Percentiles rank a stretch among this genome's conserved stretches.
These are phyloP conservation scores for Pseudocercospora fuligena DNA, from an alignment of 2,329 filamentous ascomycete genomes.

Conservation along the genomic window DNA sequence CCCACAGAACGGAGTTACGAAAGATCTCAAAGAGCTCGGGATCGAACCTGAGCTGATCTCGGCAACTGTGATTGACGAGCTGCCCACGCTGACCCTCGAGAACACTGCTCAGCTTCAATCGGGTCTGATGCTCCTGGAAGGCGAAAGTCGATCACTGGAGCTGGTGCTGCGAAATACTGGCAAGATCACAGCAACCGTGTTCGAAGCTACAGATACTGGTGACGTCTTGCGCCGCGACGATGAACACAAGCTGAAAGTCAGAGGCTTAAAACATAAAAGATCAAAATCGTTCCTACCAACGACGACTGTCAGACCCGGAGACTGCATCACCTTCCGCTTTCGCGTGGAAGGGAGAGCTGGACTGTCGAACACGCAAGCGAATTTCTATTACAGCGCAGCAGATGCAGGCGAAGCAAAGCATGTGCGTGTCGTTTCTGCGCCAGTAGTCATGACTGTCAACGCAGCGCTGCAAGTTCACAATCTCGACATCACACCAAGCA, in stretches of 20 bases:
- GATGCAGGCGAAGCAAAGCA: conserved; percentile 19
- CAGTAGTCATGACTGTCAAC: conserved; percentile 87
- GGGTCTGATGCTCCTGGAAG: conserved; percentile 90
- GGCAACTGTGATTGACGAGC: conserved; percentile 72
- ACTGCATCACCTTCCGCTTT: conserved; percentile 73
- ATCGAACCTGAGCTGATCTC: conserved; percentile 32
- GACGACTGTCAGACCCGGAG: conserved; percentile 53
- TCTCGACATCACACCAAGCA: conserved; percentile 72
- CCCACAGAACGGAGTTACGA: neutral
- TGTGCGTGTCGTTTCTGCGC: conserved; percentile 62
- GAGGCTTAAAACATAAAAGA: conserved; percentile 20
- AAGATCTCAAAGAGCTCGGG: conserved; percentile 23
- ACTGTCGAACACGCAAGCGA: conserved; percentile 75
- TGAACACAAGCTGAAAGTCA: conserved; percentile 22
- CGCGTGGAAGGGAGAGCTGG: conserved; percentile 87
- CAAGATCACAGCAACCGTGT: conserved; percentile 74
- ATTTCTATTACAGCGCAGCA: conserved; percentile 71
- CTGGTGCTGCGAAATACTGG: conserved; percentile 83
- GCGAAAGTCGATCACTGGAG: conserved; percentile 77
- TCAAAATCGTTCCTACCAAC: conserved; percentile 22
- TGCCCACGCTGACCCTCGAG: conserved; percentile 77
- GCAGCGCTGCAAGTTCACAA: conserved; percentile 82
- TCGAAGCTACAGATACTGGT: conserved; percentile 33
- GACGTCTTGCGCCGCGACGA: conserved; percentile 24
- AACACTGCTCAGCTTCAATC: conserved; percentile 80